phyloP scores from a whole-genome alignment of 2,329 filamentous ascomycete genomes.

The Trichoderma oligosporum region DNA sequence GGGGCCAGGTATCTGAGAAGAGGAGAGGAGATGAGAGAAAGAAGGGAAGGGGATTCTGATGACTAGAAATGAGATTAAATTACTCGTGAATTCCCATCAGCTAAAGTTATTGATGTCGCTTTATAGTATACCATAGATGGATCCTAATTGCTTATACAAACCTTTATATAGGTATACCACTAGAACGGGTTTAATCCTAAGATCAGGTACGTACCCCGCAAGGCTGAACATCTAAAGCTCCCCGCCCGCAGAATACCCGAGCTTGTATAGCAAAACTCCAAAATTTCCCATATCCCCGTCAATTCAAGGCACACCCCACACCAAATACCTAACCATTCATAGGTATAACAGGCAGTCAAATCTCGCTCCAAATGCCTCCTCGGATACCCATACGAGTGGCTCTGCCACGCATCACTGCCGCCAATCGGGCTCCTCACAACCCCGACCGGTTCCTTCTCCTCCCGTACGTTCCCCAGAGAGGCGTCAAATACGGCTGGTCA shows the following conservation, averaged over 20 bases:
- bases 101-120: background rate
- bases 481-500: constrained; percentile 59
- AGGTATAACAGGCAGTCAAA: background rate
- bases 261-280: constrained; percentile 11
- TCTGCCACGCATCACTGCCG: constrained; percentile 36
- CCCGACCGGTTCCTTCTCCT: constrained; percentile 40
- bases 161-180: too few relatives aligned
- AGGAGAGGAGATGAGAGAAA: background rate
- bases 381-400: constrained; percentile 45
- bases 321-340: background rate
- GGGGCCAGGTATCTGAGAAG: constrained; percentile 32
- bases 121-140: background rate
- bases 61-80: background rate
- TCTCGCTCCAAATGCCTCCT: constrained; percentile 41
- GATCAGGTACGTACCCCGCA: constrained; percentile 13
- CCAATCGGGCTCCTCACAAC: constrained; percentile 24
- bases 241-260: constrained; percentile 22
- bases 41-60: too few relatives aligned
- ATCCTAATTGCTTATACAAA: too few relatives aligned
- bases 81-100: background rate
- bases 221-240: constrained; percentile 4
- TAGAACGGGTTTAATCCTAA: too few relatives aligned
- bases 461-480: constrained; percentile 44
- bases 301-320: background rate
- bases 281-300: constrained; percentile 21